Evolutionary conservation across 352 stramenopile species (phyloP), one percentile per base, ranked within the genome.

Genomic region (Elongisporangium prolatum): DNA sequence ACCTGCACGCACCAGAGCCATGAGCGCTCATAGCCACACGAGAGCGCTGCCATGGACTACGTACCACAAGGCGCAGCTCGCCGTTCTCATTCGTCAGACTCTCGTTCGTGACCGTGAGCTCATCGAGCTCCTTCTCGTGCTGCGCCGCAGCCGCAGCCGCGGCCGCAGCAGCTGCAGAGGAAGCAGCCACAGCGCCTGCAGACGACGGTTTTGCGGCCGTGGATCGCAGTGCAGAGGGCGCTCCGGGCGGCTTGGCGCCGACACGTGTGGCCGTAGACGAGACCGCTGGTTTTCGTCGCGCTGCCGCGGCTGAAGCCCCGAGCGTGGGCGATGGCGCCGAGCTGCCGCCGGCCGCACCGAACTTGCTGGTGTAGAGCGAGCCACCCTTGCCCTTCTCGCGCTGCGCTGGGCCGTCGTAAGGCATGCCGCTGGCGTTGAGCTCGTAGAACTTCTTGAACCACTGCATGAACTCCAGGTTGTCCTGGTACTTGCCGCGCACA

Each of bases 381-480:
- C 93, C 97, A 22, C 97, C 97, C 65, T 99, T 99, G 48, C 97
- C 97, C 57, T 93, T 97, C 7, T 93, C 83, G 6, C 97, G 88
- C 25, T 97, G 85, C 4, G 82, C 84, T 0, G 97, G 56, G 2
- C 96, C 74, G 79, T 99, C 96, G 74, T 99, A 99, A 10, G 98
- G 91, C 28, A 77, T 64, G 4, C 74, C 69, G 2, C 74, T 81
- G n/a, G 74, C 81, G 58, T 94, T 97, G 57, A 91, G 71, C 50
- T 98, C 89, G 70, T 96, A 97, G 55, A 98, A 98, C 22, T 79
- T 78, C 60, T 97, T 98, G 62, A 96, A 94, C 91, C 96, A 99
- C 79, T 99, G 98, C 90, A 99, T 99, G 70, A 99, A 99, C 75
- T 99, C 98, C 59, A 99, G 85, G 75, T 99, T 99, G 72, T 99